phyloP scores from a whole-genome alignment of 768 basidiomycete genomes.

The Leccinum disarticulatum region DNA sequence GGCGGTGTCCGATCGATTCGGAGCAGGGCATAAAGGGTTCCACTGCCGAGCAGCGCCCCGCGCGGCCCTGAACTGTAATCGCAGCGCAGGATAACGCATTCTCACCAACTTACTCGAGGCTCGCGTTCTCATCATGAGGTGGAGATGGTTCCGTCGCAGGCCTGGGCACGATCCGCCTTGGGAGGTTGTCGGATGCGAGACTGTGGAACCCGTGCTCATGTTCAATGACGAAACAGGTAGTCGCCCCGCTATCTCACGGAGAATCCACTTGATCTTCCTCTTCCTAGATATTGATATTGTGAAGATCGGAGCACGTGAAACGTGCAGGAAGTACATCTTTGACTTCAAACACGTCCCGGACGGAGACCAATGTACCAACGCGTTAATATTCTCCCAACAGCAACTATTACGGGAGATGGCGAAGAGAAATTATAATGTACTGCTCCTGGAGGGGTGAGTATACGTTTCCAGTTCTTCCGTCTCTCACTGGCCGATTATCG shows the following conservation, averaged over 20 bases:
- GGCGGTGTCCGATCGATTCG: conserved; percentile 21
- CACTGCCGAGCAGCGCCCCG: background rate
- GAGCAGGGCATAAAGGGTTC: conserved; percentile 16
- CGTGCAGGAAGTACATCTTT: conserved; percentile 62
- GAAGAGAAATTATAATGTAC: conserved; percentile 58
- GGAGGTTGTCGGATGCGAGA: conserved; percentile 73
- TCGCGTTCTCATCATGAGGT: conserved; percentile 28
- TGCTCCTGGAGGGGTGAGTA: conserved; percentile 66
- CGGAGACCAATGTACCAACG: conserved; percentile 47
- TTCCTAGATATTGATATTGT: conserved; percentile 57
- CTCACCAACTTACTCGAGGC: conserved; percentile 18
- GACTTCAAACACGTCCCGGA: conserved; percentile 48
- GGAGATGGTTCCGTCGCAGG: conserved; percentile 50
- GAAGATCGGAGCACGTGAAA: conserved; percentile 51
- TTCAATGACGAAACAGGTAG: conserved; percentile 55
- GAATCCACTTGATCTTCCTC: conserved; percentile 7
- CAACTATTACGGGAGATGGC: conserved; percentile 57
- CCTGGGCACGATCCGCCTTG: conserved; percentile 50
- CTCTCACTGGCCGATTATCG: conserved; percentile 1
- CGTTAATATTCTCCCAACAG: conserved; percentile 61
- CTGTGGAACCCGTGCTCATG: conserved; percentile 62
- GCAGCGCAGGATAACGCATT: conserved; percentile 16
- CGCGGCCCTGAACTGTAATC: conserved; percentile 16
- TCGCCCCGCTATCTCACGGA: conserved; percentile 8
- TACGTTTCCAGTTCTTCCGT: background rate